Base-by-base conservation (phyloP, 2,329 filamentous ascomycete species). In the Scopulariopsis brevicaulis region DNA sequence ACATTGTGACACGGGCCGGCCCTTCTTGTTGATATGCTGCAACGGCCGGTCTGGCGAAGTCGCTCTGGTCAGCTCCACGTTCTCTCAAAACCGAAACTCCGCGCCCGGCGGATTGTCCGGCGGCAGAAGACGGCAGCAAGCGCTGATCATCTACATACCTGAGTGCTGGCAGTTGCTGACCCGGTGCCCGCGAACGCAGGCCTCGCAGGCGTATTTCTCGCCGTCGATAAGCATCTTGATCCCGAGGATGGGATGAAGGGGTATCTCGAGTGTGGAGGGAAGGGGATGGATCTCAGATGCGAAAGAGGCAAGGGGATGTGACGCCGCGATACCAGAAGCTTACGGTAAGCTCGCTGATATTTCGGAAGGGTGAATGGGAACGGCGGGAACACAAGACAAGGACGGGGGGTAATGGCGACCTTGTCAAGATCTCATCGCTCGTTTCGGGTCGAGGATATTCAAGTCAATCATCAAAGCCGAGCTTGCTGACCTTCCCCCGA, bases 161-260 rank as follows among this genome's bases (percentile, higher is more conserved):
- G 84, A 83, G 74, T 99, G 94, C 73, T 93, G 90, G 80, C 94
- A 99, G 72, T 94, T 96, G 86, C 92, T 97, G 71, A 99, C 94
- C 71, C 94, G 90, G 78, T 99, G 94, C 70, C 94, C 94, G 74
- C 94, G 89, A 71, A 99, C 91, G 77, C 94, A 99, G 76, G 92
- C 92, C 77, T 96, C 90, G 80, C 93, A 97, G 75, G 93, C 93
- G 79, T 84, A 97, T 80, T 97, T 97, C 79, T 96, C 90, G 74
- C 93, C 93, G 80, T 96, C 86, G 73, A 92, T 89, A 72, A 92
- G 80, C 89, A 92, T 92, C 61, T 67, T 73, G 67, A 61, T 61
- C 20, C 20, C 10, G 46, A 50, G 5, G 11, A 11, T 22, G 46
- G 46, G 8, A 22, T n/a, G n/a, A 50, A 14, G 12, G 46, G 5